These are phyloP conservation scores for Teunomyces aglyptinius DNA, from an alignment of 805 yeast genomes.

Conservation along the genomic window DNA sequence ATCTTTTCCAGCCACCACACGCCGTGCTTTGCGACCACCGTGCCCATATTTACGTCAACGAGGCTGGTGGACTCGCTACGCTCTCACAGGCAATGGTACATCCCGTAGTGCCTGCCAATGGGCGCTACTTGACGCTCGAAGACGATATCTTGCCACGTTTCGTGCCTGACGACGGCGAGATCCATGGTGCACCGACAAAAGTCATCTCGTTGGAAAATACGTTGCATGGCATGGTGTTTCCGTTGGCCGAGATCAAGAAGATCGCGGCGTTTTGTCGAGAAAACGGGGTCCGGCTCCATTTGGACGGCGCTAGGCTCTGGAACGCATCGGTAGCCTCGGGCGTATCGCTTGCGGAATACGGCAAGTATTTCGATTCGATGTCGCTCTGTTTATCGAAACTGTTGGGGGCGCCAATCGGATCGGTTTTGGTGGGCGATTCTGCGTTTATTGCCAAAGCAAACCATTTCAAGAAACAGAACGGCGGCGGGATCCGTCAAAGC, in stretches of 20 bases:
- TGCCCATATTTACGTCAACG: slow-evolving; percentile 78
- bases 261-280: slow-evolving; percentile 69
- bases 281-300: slow-evolving; percentile 62
- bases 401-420: slow-evolving; percentile 45
- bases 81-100: slow-evolving; percentile 90
- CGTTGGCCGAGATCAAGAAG: slow-evolving; percentile 70
- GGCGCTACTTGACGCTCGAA: slow-evolving; percentile 72
- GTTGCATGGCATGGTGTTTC: slow-evolving; percentile 76
- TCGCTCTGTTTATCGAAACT: slow-evolving; percentile 43
- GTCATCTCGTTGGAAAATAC: too few species aligned
- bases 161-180: slow-evolving; percentile 73
- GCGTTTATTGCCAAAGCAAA: slow-evolving; percentile 39
- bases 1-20: slow-evolving; percentile 44
- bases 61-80: slow-evolving; percentile 90
- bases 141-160: slow-evolving; percentile 61
- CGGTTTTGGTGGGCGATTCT: slow-evolving; percentile 35
- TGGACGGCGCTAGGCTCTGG: slow-evolving; percentile 88
- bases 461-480: slow-evolving; percentile 43
- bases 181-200: too few species aligned
- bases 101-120: slow-evolving; percentile 77
- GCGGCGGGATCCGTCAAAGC: slow-evolving; percentile 45
- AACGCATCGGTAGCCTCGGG: slow-evolving; percentile 43
- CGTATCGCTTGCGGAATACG: slow-evolving; percentile 36
- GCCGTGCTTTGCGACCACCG: slow-evolving; percentile 84
- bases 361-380: slow-evolving; percentile 40